phyloP scores from a whole-genome alignment of 1,284 basidiomycete species.

The Ustilago bromivora region DNA sequence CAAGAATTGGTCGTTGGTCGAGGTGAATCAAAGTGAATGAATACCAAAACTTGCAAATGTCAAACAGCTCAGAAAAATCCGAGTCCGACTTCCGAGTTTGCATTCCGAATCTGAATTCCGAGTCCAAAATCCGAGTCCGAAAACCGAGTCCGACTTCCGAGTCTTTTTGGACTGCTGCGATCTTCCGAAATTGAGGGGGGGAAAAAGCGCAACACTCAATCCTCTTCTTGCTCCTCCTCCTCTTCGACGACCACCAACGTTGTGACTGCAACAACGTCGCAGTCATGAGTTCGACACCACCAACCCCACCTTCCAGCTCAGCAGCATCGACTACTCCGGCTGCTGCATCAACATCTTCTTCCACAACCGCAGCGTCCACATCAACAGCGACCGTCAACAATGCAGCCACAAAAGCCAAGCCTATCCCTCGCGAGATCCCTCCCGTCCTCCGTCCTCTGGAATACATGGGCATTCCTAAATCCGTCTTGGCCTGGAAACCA shows the following conservation, averaged over 20 bases:
- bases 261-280: background rate
- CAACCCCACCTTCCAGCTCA: constrained; percentile 12
- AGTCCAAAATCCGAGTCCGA: background rate
- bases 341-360: constrained; percentile 11
- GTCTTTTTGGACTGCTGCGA: constrained; percentile 9
- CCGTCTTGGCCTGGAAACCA: constrained; percentile 71
- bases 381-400: constrained; percentile 7
- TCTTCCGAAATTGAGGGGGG: constrained; percentile 10
- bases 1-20: background rate
- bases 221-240: constrained; percentile 9
- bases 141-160: no score
- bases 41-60: constrained; percentile 1
- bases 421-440: constrained; percentile 50
- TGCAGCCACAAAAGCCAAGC: constrained; percentile 28
- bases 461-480: constrained; percentile 72
- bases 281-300: constrained; percentile 31
- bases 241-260: constrained; percentile 3
- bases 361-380: constrained; percentile 17
- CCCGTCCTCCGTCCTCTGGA: constrained; percentile 68
- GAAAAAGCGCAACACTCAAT: constrained; percentile 5
- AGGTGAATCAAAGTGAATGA: background rate
- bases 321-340: constrained; percentile 9
- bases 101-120: constrained; percentile 11
- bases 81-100: background rate
- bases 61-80: background rate